Evolutionary conservation across 768 basidiomycete species (phyloP).

Genomic region (Leccinum aurantiacum): DNA sequence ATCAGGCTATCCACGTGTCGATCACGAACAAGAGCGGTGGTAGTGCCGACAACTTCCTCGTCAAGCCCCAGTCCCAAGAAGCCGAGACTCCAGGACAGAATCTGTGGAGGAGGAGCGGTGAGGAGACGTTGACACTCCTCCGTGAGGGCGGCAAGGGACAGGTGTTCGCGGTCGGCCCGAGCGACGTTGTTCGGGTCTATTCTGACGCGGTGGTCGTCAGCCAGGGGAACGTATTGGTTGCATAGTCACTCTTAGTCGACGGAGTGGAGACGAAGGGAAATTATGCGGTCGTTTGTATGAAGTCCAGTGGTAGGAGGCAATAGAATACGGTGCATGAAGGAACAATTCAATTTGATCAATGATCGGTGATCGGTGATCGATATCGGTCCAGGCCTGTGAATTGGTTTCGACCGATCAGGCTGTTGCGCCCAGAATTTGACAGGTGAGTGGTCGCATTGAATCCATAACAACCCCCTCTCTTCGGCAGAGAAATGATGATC

Average conservation of each 20-base stretch:
- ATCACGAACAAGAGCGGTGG: slow-evolving; percentile 12
- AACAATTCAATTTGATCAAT: too few species aligned
- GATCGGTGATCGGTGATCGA: too few species aligned
- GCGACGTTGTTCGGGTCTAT: slow-evolving; percentile 15
- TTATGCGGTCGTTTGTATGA: neutral
- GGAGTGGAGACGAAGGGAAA: neutral
- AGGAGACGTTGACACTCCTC: slow-evolving; percentile 6
- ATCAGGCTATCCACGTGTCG: neutral
- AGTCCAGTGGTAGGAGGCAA: neutral
- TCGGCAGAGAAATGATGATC: too few species aligned
- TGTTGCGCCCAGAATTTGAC: too few species aligned
- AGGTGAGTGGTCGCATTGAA: too few species aligned
- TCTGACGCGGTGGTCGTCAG: slow-evolving; percentile 11
- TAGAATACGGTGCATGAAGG: neutral
- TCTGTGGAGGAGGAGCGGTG: slow-evolving; percentile 7
- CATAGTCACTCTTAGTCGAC: neutral
- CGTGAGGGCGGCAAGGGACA: slow-evolving; percentile 11
- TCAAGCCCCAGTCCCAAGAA: neutral
- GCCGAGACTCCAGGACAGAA: slow-evolving; percentile 1
- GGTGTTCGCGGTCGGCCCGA: slow-evolving; percentile 8
- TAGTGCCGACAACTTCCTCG: neutral
- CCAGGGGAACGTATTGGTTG: slow-evolving; percentile 3
- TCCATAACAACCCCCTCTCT: too few species aligned
- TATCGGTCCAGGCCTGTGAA: too few species aligned
- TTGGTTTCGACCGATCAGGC: too few species aligned